Percentiles rank a stretch among this genome's conserved stretches.
Conservation (phyloP, 2,329 filamentous ascomycete species). For the Zopfia rhizophila region DNA sequence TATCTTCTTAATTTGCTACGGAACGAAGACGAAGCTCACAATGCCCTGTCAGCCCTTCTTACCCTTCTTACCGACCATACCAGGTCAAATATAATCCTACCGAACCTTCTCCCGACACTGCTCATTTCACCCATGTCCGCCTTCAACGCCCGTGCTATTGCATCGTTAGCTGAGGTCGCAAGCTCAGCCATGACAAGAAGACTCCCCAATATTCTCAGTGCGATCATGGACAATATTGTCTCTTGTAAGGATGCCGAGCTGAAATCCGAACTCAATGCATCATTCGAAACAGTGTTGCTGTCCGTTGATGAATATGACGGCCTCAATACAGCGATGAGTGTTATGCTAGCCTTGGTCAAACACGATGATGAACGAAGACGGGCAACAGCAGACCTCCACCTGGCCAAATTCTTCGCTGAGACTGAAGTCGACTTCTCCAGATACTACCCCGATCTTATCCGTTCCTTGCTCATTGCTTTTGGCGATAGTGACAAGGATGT, state of each 20-base stretch:
- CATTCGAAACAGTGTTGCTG: slow-evolving; percentile 89
- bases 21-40: slow-evolving; percentile 86
- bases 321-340: slow-evolving; percentile 94
- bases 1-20: slow-evolving; percentile 90
- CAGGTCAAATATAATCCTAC: slow-evolving; percentile 94
- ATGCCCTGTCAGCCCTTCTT: slow-evolving; percentile 89
- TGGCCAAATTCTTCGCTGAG: slow-evolving; percentile 85
- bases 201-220: slow-evolving; percentile 89
- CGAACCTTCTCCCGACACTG: slow-evolving; percentile 93
- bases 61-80: slow-evolving; percentile 94
- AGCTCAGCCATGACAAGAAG: slow-evolving; percentile 90
- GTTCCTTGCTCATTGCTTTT: slow-evolving; percentile 89
- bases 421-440: slow-evolving; percentile 89
- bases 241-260: slow-evolving; percentile 79
- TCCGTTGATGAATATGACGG: slow-evolving; percentile 97
- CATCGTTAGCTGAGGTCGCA: slow-evolving; percentile 91
- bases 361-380: slow-evolving; percentile 91
- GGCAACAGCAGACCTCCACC: slow-evolving; percentile 78
- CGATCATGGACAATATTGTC: slow-evolving; percentile 92
- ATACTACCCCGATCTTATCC: slow-evolving; percentile 95
- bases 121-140: slow-evolving; percentile 88
- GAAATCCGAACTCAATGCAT: slow-evolving; percentile 75
- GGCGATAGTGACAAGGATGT: slow-evolving; percentile 86
- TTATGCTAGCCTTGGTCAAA: slow-evolving; percentile 86
- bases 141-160: slow-evolving; percentile 94